Base-by-base conservation (phyloP, 2,329 filamentous ascomycete species). In the Botrytis galanthina region DNA sequence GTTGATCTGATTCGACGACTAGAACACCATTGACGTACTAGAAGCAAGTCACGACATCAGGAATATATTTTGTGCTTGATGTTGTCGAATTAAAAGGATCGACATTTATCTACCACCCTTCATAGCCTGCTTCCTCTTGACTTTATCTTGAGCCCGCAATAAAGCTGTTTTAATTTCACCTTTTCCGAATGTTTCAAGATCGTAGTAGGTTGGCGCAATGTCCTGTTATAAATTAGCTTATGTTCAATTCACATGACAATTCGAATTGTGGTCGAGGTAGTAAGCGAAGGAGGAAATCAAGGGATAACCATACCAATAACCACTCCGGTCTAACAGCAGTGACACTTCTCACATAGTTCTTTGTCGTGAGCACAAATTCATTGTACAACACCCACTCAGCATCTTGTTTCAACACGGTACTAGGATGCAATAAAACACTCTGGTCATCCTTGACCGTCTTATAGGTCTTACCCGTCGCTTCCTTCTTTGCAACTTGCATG, bases 301-400 rank as follows among this genome's bases (percentile, higher is more conserved):
- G 26, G 72, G 73, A 61, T 22, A 22, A 74, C 84, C 91, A 84
- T 87, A 95, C 93, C 83, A 98, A 82, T 75, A 99, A 85, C 96
- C 96, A 99, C 83, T 99, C 96, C 0, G 95, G 93, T 81, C 93
- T 92, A 72, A 99, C 92, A 44, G 93, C 91, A 20, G 95, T 98
- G 66, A 98, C 94, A 0, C 94, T 98, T 73, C 97, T 90, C 79
- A 99, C 95, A 82, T 98, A 99, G 84, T 98, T 97, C 88, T 99
- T 98, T 71, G 93, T 96, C 0, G 96, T 99, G 73, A 99, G 89
- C 20, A 99, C 96, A 80, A 98, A 99, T 81, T 99, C 97, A 80
- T 98, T 97, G 84, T 99, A 99, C 39, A 99, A 85, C 39, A 99
- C 93, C 96, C 96, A 99, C 78, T 99, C 96, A 78, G 91, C 93